These are phyloP conservation scores for Tylopilus felleus DNA, from an alignment of 768 basidiomycete genomes.

Conservation along the genomic window DNA sequence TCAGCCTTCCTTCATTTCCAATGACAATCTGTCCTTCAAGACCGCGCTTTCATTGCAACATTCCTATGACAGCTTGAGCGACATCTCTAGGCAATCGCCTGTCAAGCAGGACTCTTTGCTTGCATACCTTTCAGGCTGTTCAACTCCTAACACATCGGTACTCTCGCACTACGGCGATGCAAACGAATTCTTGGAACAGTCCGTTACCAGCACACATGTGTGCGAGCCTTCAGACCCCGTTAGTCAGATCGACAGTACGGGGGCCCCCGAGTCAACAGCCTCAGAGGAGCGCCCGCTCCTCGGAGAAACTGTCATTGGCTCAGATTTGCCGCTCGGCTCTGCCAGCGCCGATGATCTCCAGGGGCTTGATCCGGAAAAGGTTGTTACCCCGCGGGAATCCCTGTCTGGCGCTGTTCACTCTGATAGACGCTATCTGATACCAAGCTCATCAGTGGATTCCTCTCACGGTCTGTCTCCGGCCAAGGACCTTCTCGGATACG, in stretches of 20 bases:
- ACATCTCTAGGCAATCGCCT: conserved; percentile 16
- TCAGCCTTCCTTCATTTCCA: conserved; percentile 16
- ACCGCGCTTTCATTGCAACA: conserved; percentile 25
- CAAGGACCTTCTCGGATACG: not conserved
- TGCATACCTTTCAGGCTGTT: conserved; percentile 18
- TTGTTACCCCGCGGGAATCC: not conserved
- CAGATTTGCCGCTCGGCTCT: not conserved
- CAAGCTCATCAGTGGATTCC: not conserved
- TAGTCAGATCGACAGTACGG: not conserved
- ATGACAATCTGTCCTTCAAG: conserved; percentile 20
- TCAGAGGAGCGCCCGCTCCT: not conserved
- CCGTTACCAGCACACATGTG: not conserved
- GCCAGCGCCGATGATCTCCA: not conserved
- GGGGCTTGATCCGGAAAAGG: not conserved
- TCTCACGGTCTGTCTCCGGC: not conserved
- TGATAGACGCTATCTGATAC: not conserved
- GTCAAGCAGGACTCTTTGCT: conserved; percentile 17
- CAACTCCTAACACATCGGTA: conserved; percentile 24
- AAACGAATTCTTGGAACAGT: conserved; percentile 3
- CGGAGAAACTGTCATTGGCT: not conserved
- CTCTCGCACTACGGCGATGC: conserved; percentile 19
- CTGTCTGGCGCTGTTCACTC: not conserved
- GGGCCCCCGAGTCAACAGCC: not conserved
- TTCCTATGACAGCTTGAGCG: conserved; percentile 19
- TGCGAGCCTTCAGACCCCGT: not conserved